phyloP scores from a whole-genome alignment of 331 rosid genomes.

The Quercus tomentella region DNA sequence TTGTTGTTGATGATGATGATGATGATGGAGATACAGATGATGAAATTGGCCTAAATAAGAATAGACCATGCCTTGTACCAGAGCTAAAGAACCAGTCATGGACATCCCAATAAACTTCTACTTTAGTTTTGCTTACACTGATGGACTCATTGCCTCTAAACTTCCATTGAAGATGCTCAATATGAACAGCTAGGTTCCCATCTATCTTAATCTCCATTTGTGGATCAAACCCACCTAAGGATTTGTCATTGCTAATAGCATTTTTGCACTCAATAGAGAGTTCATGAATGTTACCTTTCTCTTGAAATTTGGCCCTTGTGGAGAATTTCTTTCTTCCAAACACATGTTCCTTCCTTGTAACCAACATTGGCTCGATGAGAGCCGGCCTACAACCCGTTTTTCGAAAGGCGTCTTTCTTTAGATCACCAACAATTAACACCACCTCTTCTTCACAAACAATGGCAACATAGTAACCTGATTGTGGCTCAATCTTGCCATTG shows the following conservation, averaged over 20 bases:
- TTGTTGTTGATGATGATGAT: conserved; percentile 25
- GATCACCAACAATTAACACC: conserved; percentile 75
- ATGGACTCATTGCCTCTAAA: conserved; percentile 83
- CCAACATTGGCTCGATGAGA: conserved; percentile 67
- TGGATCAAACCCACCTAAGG: conserved; percentile 50
- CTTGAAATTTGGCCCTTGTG: conserved; percentile 65
- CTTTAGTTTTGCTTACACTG: conserved; percentile 50
- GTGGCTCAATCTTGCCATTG: conserved; percentile 79
- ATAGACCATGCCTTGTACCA: conserved; percentile 75
- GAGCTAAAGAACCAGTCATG: conserved; percentile 92
- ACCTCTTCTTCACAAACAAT: conserved; percentile 78
- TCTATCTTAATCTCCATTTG: conserved; percentile 84
- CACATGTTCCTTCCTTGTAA: conserved; percentile 77
- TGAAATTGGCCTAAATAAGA: conserved; percentile 70
- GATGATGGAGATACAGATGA: conserved; percentile 35
- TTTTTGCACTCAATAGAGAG: conserved; percentile 69
- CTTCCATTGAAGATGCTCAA: conserved; percentile 93
- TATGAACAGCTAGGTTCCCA: conserved; percentile 64
- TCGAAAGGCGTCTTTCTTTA: conserved; percentile 76
- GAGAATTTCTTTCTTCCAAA: conserved; percentile 78
- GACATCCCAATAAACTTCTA: conserved; percentile 90
- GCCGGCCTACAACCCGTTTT: conserved; percentile 82
- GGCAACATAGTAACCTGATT: conserved; percentile 77
- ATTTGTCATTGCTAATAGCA: conserved; percentile 22
- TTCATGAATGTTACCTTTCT: conserved; percentile 60